Evolutionary conservation across 1,284 basidiomycete species (phyloP), one percentile per base, ranked within the genome.

Genomic region (Puccinia coronata): DNA sequence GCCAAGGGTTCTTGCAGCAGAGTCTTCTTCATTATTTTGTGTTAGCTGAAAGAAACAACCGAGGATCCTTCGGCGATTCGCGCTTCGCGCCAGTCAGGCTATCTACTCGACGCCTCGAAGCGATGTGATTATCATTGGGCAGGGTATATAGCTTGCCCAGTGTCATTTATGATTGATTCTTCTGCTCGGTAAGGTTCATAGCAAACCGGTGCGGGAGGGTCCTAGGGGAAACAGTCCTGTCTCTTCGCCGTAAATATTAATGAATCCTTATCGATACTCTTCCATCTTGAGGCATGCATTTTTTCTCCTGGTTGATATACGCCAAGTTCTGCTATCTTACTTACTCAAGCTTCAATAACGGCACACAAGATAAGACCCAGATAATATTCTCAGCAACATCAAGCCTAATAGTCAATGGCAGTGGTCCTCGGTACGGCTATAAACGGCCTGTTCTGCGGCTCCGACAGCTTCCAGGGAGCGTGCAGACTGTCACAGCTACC

Each of bases 401-500:
- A 3, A 59, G 9, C 23, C 53, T 39, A 14, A 20, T 14, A 2
- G 23, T 73, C 71, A 20, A 55, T 73, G 51, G 34, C 34, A 34
- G 23, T 31, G 18, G 34, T 23, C 70, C 2, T n/a, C 70, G 51
- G 51, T 14, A 73, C n/a, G 51, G 53, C 16, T 43, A 23, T 1
- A 76, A 47, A 47, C 57, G 59, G n/a, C 73, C 39, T 0, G 9
- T 34, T 36, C 25, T 76, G 12, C 20, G 57, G 25, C 57, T 14
- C 28, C 55, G 73, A 47, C 73, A 76, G 73, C 39, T 76, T 31
- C 39, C 57, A 59, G 28, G 28, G 34, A 34, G 12, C 34, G 57
- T 63, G 4, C 25, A 63, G 57, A 76, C 73, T 3, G 73, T 76
- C 55, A 76, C 73, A 8, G 55, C 55, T 36, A 74, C 72, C 39